Evolutionary conservation across 805 yeast genomes (phyloP).

Genomic region (Kuraishia borneana): DNA sequence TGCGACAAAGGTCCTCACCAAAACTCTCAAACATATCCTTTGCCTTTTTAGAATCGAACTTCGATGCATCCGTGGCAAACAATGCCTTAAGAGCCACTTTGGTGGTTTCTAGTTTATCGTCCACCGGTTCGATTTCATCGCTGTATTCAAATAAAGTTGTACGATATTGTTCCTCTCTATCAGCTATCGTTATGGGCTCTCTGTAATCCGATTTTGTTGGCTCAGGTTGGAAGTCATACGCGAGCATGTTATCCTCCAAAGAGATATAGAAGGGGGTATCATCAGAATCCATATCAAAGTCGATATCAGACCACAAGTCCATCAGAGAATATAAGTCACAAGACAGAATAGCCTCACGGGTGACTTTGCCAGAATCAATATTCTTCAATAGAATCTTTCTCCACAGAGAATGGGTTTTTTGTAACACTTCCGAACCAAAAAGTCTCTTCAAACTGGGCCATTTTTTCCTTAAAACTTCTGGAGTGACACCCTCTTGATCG

Average conservation of each 20-base stretch:
- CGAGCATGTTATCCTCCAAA: constrained; percentile 34
- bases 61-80: constrained; percentile 39
- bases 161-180: constrained; percentile 47
- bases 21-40: constrained; percentile 30
- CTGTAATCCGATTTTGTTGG: constrained; percentile 27
- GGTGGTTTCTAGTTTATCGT: constrained; percentile 19
- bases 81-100: constrained; percentile 40
- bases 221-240: constrained; percentile 29
- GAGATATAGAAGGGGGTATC: constrained; percentile 25
- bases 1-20: constrained; percentile 34
- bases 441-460: constrained; percentile 60
- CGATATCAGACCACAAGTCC: constrained; percentile 54
- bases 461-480: constrained; percentile 39
- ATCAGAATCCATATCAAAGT: constrained; percentile 12
- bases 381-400: constrained; percentile 51
- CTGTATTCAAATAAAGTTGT: constrained; percentile 31
- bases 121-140: constrained; percentile 4
- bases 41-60: constrained; percentile 35
- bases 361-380: constrained; percentile 42
- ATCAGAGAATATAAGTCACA: constrained; percentile 42
- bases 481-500: constrained; percentile 22
- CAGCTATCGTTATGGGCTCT: constrained; percentile 52
- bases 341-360: constrained; percentile 35
- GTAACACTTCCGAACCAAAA: constrained; percentile 50
- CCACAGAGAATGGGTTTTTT: constrained; percentile 46